Evolutionary conservation across 1,284 basidiomycete species (phyloP), one percentile per base, ranked within the genome.

Genomic region (Bondarzewia mesenterica): DNA sequence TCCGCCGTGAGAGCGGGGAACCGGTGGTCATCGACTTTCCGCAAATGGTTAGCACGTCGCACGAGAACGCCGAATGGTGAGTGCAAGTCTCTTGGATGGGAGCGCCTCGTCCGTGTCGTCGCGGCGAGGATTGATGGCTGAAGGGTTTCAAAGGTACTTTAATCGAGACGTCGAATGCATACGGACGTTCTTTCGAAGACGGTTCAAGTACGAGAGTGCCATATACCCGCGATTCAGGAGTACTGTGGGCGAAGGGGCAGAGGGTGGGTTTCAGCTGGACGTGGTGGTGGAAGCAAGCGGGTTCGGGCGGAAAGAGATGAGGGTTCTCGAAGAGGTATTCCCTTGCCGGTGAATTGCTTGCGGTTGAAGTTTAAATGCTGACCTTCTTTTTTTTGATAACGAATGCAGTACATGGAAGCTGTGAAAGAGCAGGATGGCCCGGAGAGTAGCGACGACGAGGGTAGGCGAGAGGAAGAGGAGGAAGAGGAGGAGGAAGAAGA

Each of bases 11-110:
- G 48, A 77, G 75, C 37, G 88, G 90, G 7, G 85, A 93, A 58
- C 90, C 95, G 5, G 72, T 98, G 47, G 82, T 99, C 29, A 99
- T 99, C 58, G 96, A 99, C 70, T 99, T 99, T 63, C 95, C 95
- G 2, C 95, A 99, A 71, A 98, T 99, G 95, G 91, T 99, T 65
- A 93, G 89, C 73, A 95, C 91, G 32, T 89, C 93, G 44, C 95
- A 99, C 61, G 81, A 85, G 60, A 97, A 99, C 65, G 96, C 95
- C 8, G 95, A 98, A 71, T 96, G 87, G 92, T 94, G 59, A 67
- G 85, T 55, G 47, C 26, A 43, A 48, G 57, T n/a, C n/a, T n/a
- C n/a, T n/a, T n/a, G n/a, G 49, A 14, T n/a, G n/a, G n/a, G n/a
- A n/a, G n/a, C n/a, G n/a, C n/a, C n/a, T n/a, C n/a, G 15, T 7